Base-by-base conservation (phyloP, 2,329 filamentous ascomycete species). In the Elsinoe perseae region DNA sequence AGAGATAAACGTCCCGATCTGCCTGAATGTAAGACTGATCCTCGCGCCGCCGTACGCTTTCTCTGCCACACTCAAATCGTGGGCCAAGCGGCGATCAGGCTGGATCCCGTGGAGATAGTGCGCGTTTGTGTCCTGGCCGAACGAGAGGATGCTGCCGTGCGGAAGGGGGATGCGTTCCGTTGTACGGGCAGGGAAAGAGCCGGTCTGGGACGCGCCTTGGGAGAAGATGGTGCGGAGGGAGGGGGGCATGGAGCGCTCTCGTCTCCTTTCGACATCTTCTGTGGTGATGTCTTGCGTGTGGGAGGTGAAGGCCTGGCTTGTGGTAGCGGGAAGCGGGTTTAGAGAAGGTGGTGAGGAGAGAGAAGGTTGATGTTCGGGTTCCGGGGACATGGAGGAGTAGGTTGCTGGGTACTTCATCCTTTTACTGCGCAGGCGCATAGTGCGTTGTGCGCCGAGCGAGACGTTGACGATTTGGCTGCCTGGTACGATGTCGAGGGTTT, bases 61-160 rank as follows among this genome's bases (percentile, higher is more conserved):
- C 68, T 97, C 92, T 4, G 80, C 80, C 0, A 75, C 62, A 0
- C 80, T 77, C 69, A 92, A 91, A 61, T 91, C 86, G 1, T 75
- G 72, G 1, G 75, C 71, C 0, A 80, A 74, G 23, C 93, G 82
- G 68, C 91, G 95, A 71, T 98, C 93, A 42, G 87, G 83, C 50
- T 86, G 84, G 67, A 98, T 96, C n/a, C 84, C 84, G 72, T 98
- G 93, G 9, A 96, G 79, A 89, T 91, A 97, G 63, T 83, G 80
- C 72, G 80, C 82, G 66, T 98, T 98, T 0, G 90, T 95, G 36
- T 76, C 69, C 16, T 89, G 76, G 2, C 91, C 91, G 70, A 97
- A 85, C 46, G 86, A 79, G 65, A 91, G 90, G 61, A 96, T 81
- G 1, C 89, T 95, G 68, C 95, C 95, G 68, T 97, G 91, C 1